Evolutionary conservation across 2,329 filamentous ascomycete species (phyloP).

Genomic region (Talaromyces sp.): DNA sequence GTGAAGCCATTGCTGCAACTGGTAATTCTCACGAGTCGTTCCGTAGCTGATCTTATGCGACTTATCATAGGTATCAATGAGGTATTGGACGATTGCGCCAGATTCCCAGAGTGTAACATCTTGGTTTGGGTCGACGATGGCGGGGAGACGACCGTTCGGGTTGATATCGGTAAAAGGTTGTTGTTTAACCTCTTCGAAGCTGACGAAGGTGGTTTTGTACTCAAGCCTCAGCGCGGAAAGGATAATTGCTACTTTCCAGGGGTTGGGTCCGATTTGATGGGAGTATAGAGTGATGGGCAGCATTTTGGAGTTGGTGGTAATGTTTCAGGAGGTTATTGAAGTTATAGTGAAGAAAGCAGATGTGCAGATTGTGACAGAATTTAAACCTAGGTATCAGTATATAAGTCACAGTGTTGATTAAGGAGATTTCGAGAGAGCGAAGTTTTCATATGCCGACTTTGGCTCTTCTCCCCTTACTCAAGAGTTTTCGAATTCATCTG

Average conservation of each 20-base stretch:
- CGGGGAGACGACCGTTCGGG: neutral
- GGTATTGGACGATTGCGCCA: neutral
- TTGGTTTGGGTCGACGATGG: neutral
- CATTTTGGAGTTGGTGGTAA: too few relatives aligned
- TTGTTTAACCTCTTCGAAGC: neutral
- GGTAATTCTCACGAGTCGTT: conserved; percentile 33
- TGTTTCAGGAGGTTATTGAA: too few relatives aligned
- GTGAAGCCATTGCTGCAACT: conserved; percentile 44
- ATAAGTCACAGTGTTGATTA: too few relatives aligned
- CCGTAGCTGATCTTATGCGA: neutral
- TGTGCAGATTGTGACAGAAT: too few relatives aligned
- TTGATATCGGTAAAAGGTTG: neutral
- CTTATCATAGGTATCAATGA: neutral
- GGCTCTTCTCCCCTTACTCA: too few relatives aligned
- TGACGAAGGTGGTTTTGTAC: neutral
- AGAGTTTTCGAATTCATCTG: too few relatives aligned
- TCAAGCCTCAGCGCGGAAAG: neutral
- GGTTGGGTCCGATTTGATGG: neutral
- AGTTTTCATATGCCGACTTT: too few relatives aligned
- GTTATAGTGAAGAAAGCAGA: too few relatives aligned
- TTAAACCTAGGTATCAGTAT: too few relatives aligned
- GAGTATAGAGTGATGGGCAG: too few relatives aligned
- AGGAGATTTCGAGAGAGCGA: too few relatives aligned
- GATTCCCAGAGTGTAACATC: neutral
- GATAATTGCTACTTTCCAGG: neutral